A percentile compares a stretch with the other conserved stretches of the same genome.
These are phyloP conservation scores for Zalaria sp. DNA, from an alignment of 2,329 filamentous ascomycete species.

Conservation along the genomic window DNA sequence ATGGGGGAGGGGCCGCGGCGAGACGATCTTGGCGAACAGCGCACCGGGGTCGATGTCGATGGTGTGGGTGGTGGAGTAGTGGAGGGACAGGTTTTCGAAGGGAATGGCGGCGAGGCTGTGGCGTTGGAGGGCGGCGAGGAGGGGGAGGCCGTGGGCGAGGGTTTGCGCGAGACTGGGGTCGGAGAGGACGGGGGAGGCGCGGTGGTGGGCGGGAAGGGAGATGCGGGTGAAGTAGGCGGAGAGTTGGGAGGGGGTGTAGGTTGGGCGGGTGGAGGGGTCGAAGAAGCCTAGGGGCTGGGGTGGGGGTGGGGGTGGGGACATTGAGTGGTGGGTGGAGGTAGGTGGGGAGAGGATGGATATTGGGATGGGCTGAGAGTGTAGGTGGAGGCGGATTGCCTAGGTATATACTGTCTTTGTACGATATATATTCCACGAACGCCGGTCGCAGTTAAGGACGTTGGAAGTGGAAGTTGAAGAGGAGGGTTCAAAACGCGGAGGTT, in stretches of 20 bases:
- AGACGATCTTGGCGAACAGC: conserved; percentile 40
- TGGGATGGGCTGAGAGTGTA: too few relatives aligned
- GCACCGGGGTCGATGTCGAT: conserved; percentile 35
- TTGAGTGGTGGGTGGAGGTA: too few relatives aligned
- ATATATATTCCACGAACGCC: too few relatives aligned
- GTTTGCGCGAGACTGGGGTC: conserved; percentile 4
- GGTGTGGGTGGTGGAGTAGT: conserved; percentile 34
- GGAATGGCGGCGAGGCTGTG: conserved; percentile 34
- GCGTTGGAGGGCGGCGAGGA: conserved; percentile 13
- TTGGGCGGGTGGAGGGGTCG: background rate
- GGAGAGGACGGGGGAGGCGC: conserved; percentile 2
- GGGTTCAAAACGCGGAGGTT: too few relatives aligned
- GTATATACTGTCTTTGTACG: too few relatives aligned
- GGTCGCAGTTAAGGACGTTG: too few relatives aligned
- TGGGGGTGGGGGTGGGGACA: too few relatives aligned
- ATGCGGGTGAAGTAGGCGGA: conserved; percentile 15
- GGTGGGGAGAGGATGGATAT: too few relatives aligned
- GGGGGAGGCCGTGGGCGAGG: conserved; percentile 12
- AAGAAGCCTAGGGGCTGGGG: background rate
- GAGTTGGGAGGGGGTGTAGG: conserved; percentile 8
- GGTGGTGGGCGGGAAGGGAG: conserved; percentile 8
- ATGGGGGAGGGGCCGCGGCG: too few relatives aligned
- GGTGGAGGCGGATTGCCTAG: too few relatives aligned
- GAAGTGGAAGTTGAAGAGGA: too few relatives aligned
- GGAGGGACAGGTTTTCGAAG: conserved; percentile 43